Conservation (phyloP, 78 protist species). For the Dictyostelium brefeldianum region DNA sequence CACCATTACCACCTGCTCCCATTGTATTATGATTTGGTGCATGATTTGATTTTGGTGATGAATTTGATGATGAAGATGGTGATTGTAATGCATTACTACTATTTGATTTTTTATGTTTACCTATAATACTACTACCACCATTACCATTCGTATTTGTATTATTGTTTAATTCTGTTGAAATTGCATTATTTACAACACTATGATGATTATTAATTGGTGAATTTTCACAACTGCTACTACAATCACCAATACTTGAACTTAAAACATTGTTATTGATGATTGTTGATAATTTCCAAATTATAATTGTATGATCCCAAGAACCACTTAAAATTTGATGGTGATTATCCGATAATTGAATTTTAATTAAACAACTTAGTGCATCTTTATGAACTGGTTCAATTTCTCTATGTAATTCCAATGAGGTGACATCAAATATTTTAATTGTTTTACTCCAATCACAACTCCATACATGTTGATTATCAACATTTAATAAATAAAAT, state of each 20-base stretch:
- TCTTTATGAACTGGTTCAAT: slow-evolving; percentile 71
- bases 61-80: not conserved
- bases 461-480: slow-evolving; percentile 57
- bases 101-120: slow-evolving; percentile 2
- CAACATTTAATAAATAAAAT: slow-evolving; percentile 36
- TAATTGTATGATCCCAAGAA: slow-evolving; percentile 68
- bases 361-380: slow-evolving; percentile 59
- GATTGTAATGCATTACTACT: not conserved
- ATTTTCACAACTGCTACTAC: not conserved
- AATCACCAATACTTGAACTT: too few species aligned
- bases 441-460: slow-evolving; percentile 77
- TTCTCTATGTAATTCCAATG: slow-evolving; percentile 40
- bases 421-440: slow-evolving; percentile 21
- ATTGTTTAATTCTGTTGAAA: not conserved
- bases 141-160: too few species aligned
- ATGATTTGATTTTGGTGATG: not conserved
- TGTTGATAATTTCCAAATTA: slow-evolving; percentile 62
- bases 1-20: not conserved
- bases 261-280: not conserved
- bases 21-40: not conserved
- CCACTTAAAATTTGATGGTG: slow-evolving; percentile 46
- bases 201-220: not conserved
- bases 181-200: not conserved
- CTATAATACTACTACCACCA: not conserved
- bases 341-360: not conserved